Conservation (phyloP, 1,284 basidiomycete species). For the Puccinia coronata region DNA sequence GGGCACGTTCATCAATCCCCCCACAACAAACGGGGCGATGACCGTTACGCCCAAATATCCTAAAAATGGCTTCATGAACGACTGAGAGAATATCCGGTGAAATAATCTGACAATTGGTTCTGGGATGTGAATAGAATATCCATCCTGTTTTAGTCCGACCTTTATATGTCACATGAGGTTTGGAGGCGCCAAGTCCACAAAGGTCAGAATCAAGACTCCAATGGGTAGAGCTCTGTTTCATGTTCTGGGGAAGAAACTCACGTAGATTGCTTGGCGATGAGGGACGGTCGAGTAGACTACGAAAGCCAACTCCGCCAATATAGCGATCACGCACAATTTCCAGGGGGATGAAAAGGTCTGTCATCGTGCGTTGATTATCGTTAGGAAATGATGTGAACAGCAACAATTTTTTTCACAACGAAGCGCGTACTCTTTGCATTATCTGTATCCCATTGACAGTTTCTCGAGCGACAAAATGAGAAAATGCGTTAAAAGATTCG, state of each 20-base stretch:
- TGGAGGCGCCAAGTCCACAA: not conserved
- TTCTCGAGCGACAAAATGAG: not conserved
- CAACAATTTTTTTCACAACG: not conserved
- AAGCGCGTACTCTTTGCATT: conserved; percentile 28
- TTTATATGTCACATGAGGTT: not conserved
- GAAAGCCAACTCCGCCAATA: conserved; percentile 41
- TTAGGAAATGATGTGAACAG: not conserved
- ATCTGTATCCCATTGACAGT: conserved; percentile 10
- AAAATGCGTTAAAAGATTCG: conserved; percentile 4
- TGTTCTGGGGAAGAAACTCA: not conserved
- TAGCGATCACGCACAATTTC: conserved; percentile 35
- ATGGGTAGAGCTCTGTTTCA: not conserved
- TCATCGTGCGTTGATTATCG: not conserved
- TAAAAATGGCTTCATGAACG: conserved; percentile 10
- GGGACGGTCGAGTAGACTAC: conserved; percentile 39
- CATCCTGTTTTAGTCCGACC: not conserved
- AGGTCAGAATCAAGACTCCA: not conserved
- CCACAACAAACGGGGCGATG: conserved; percentile 22
- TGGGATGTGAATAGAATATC: not conserved
- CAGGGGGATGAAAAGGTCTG: conserved; percentile 41
- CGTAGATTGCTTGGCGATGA: not conserved
- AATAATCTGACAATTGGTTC: conserved; percentile 18
- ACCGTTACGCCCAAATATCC: conserved; percentile 22
- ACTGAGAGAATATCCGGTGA: conserved; percentile 21
- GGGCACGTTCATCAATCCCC: conserved; percentile 37